Evolutionary conservation across 2,329 filamentous ascomycete species (phyloP).

Genomic region (Mariannaea elegans): DNA sequence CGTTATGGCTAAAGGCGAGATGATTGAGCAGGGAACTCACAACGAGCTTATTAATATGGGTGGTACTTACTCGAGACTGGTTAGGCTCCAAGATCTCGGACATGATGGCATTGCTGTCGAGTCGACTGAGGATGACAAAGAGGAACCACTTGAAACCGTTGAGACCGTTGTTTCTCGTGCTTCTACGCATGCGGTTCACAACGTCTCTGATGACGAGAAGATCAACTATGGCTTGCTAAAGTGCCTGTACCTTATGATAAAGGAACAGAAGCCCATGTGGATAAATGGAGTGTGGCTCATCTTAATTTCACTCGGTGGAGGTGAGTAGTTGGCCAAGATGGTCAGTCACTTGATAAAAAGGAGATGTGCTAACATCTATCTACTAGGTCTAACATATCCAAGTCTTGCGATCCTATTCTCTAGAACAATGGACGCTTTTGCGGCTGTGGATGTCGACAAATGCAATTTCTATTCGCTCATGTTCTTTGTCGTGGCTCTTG

Average conservation of each 20-base stretch:
- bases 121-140: constrained; percentile 43
- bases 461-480: constrained; percentile 64
- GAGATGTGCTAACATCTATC: constrained; percentile 1
- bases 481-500: constrained; percentile 63
- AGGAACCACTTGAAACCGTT: constrained; percentile 46
- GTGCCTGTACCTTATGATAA: constrained; percentile 43
- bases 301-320: constrained; percentile 40
- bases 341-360: neutral
- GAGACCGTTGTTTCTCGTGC: constrained; percentile 32
- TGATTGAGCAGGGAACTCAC: constrained; percentile 71
- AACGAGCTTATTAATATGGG: constrained; percentile 59
- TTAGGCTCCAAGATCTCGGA: constrained; percentile 53
- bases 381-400: constrained; percentile 49
- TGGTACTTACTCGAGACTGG: constrained; percentile 61
- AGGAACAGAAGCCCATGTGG: constrained; percentile 44
- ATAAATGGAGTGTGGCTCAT: constrained; percentile 28
- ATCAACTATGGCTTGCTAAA: constrained; percentile 39
- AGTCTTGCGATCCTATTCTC: constrained; percentile 52
- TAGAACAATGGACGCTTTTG: constrained; percentile 51
- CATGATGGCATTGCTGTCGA: constrained; percentile 20
- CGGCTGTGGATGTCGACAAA: constrained; percentile 41
- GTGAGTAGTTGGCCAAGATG: constrained; percentile 24
- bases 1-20: constrained; percentile 66
- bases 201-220: constrained; percentile 12
- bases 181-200: constrained; percentile 33